Evolutionary conservation across 2,329 filamentous ascomycete species (phyloP).

Genomic region (Ophiostoma sp.): DNA sequence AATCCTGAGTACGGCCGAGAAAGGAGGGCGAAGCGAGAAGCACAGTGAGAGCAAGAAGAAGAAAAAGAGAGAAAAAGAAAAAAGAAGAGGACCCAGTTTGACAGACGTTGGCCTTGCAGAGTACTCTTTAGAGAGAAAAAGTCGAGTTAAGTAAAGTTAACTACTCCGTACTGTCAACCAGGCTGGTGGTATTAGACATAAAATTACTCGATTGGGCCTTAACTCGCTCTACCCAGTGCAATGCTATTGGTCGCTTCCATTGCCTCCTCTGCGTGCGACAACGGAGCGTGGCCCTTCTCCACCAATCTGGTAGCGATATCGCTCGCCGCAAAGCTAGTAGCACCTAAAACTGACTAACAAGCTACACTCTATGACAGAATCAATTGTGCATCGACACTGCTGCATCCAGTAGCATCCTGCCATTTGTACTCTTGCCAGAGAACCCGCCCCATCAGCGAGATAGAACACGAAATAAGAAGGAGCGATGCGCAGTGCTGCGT

Average conservation of each 20-base stretch:
- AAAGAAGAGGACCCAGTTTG: too few species aligned
- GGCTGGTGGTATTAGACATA: constrained; percentile 12
- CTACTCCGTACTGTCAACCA: not conserved
- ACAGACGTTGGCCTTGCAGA: not conserved
- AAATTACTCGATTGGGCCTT: constrained; percentile 10
- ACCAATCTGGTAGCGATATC: constrained; percentile 25
- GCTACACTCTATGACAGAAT: not conserved
- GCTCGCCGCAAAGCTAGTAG: constrained; percentile 15
- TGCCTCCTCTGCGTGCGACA: constrained; percentile 20
- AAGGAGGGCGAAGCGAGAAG: not conserved
- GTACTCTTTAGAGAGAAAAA: not conserved
- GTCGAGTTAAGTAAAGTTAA: not conserved
- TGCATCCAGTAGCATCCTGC: constrained; percentile 12
- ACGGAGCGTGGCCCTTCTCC: constrained; percentile 21
- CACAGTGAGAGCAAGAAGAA: not conserved
- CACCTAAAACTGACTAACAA: not conserved
- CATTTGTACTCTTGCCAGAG: not conserved
- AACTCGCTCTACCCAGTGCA: constrained; percentile 1
- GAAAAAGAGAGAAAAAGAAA: not conserved
- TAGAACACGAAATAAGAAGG: not conserved
- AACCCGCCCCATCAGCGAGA: constrained; percentile 2
- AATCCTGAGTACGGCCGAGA: not conserved
- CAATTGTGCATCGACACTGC: constrained; percentile 5
- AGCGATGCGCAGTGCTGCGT: constrained; percentile 15
- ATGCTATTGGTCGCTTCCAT: not conserved